Evolutionary conservation across 2,329 filamentous ascomycete genomes (phyloP).

Genomic region (Epichloe hybrida): DNA sequence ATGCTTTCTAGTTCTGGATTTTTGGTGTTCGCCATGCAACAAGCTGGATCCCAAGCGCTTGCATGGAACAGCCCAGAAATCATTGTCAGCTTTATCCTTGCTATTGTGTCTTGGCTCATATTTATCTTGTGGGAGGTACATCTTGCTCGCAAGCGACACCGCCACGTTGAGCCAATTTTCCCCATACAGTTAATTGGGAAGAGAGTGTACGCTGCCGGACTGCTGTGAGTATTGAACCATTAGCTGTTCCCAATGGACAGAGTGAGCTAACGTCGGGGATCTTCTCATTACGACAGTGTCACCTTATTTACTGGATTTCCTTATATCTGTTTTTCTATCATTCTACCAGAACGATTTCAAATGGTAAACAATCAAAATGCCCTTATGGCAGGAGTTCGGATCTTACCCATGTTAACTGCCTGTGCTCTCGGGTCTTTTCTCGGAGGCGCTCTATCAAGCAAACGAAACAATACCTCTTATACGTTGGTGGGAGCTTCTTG

Average conservation of each 20-base stretch:
- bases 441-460: slow-evolving; percentile 39
- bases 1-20: slow-evolving; percentile 39
- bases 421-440: slow-evolving; percentile 43
- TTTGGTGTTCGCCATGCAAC: slow-evolving; percentile 42
- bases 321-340: slow-evolving; percentile 44
- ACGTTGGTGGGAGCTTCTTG: slow-evolving; percentile 35
- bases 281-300: slow-evolving; percentile 22
- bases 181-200: slow-evolving; percentile 33
- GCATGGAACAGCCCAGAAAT: slow-evolving; percentile 40
- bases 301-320: slow-evolving; percentile 44
- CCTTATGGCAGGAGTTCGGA: slow-evolving; percentile 40
- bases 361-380: slow-evolving; percentile 40
- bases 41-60: slow-evolving; percentile 38
- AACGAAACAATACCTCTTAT: slow-evolving; percentile 38
- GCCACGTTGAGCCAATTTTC: slow-evolving; percentile 39
- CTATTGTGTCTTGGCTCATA: slow-evolving; percentile 31
- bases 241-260: background rate
- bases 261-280: background rate
- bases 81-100: slow-evolving; percentile 32
- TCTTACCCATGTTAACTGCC: slow-evolving; percentile 43
- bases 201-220: slow-evolving; percentile 36
- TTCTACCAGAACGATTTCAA: slow-evolving; percentile 47
- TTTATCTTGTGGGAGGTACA: slow-evolving; percentile 39
- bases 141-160: slow-evolving; percentile 23
- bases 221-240: slow-evolving; percentile 28